These are phyloP conservation scores for Epichloe amarillans DNA, from an alignment of 2,329 filamentous ascomycete species.

Conservation along the genomic window DNA sequence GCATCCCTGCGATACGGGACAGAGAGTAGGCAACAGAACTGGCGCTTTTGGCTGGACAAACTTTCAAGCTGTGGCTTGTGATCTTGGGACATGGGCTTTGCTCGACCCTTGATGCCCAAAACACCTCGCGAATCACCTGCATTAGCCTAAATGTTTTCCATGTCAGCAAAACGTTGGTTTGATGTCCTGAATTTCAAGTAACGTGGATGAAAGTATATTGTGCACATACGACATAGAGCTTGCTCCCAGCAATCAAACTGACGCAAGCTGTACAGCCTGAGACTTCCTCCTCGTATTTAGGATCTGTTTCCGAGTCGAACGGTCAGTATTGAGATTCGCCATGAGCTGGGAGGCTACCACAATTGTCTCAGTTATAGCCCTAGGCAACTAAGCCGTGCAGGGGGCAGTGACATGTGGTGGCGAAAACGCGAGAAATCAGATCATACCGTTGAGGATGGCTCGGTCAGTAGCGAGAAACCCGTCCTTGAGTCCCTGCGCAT, in stretches of 20 bases:
- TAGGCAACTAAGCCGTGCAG: background rate
- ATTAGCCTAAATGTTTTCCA: conserved; percentile 54
- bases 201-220: background rate
- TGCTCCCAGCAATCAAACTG: conserved; percentile 74
- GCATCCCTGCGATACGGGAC: background rate
- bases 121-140: conserved; percentile 93
- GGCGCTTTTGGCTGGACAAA: conserved; percentile 26
- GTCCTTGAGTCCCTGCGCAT: conserved; percentile 93
- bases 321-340: conserved; percentile 1
- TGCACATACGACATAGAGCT: conserved; percentile 81
- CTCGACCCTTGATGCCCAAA: conserved; percentile 88
- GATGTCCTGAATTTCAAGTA: background rate
- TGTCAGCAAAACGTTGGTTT: conserved; percentile 7
- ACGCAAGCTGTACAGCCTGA: conserved; percentile 96
- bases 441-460: conserved; percentile 82
- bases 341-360: background rate
- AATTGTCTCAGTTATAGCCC: background rate
- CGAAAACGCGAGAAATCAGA: background rate
- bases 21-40: background rate
- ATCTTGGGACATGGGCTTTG: conserved; percentile 96
- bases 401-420: background rate
- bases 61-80: conserved; percentile 99
- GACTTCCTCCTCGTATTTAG: conserved; percentile 93
- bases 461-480: conserved; percentile 92
- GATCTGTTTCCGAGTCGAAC: conserved; percentile 44